Evolutionary conservation across 345 rosid species (phyloP).

Genomic region (Corchorus olitorius): DNA sequence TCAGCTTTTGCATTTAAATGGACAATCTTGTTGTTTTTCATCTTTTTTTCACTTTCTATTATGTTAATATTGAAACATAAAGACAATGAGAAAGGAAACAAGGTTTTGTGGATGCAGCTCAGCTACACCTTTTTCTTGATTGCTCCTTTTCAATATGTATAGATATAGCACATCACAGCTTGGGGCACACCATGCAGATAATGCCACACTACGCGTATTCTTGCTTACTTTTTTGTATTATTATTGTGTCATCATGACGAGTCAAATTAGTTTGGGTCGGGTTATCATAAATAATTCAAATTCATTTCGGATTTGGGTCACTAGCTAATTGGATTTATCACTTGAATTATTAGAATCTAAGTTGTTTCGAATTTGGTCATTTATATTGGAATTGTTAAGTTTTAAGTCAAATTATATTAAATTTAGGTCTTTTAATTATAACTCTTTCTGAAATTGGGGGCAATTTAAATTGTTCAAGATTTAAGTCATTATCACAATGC

Average conservation of each 20-base stretch:
- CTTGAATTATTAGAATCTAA: no score
- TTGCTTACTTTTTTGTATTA: neutral
- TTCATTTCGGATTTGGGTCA: no score
- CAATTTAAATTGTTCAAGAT: no score
- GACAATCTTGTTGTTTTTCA: neutral
- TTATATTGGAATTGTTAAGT: no score
- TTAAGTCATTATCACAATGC: no score
- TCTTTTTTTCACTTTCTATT: neutral
- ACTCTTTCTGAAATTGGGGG: no score
- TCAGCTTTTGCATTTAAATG: conserved; percentile 6
- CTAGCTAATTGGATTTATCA: no score
- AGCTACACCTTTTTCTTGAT: conserved; percentile 7
- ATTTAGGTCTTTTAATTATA: no score
- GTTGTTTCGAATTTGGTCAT: no score
- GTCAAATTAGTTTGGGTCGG: neutral
- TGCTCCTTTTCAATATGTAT: neutral
- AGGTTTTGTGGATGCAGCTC: neutral
- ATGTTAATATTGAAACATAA: neutral
- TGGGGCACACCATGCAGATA: conserved; percentile 6
- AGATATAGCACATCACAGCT: conserved; percentile 15
- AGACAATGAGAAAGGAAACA: neutral
- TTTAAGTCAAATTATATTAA: no score
- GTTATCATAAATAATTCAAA: no score
- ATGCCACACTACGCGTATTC: neutral
- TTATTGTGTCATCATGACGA: neutral